Evolutionary conservation across 768 basidiomycete species (phyloP).

Genomic region (Inosperma sp.): DNA sequence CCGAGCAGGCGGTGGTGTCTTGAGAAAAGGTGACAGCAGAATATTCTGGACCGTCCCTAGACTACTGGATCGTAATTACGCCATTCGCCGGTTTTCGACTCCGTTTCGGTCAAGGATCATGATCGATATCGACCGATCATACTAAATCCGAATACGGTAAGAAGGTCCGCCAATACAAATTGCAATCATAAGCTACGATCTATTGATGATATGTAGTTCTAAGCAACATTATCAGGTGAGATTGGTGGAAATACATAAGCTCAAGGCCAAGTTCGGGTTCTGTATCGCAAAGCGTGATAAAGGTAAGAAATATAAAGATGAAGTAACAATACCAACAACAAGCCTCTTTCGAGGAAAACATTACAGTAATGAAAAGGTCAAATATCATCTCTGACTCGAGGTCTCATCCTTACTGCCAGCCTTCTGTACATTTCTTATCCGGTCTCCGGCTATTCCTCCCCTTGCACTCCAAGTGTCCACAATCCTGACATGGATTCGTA

Average conservation of each 20-base stretch:
- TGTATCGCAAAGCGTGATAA: too few species aligned
- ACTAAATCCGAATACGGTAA: not conserved
- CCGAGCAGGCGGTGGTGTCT: too few species aligned
- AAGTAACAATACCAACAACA: not conserved
- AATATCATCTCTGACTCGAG: not conserved
- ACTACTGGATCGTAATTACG: too few species aligned
- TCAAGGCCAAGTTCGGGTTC: too few species aligned
- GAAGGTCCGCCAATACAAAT: not conserved
- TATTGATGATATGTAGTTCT: too few species aligned
- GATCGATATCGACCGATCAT: not conserved
- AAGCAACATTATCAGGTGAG: too few species aligned
- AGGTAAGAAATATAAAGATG: not conserved
- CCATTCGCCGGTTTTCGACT: conserved; percentile 2
- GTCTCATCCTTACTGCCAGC: conserved; percentile 30
- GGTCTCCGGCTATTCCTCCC: conserved; percentile 76
- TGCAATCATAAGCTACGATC: too few species aligned
- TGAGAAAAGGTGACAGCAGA: too few species aligned
- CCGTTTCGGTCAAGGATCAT: not conserved
- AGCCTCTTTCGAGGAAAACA: not conserved
- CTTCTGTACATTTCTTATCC: conserved; percentile 67
- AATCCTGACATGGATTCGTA: conserved; percentile 72
- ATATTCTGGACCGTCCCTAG: too few species aligned
- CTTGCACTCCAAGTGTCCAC: conserved; percentile 73
- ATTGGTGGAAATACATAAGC: too few species aligned
- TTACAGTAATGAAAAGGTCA: not conserved